Base-by-base conservation (phyloP, 208 protist genomes). In the Novymonas esmeraldas region DNA sequence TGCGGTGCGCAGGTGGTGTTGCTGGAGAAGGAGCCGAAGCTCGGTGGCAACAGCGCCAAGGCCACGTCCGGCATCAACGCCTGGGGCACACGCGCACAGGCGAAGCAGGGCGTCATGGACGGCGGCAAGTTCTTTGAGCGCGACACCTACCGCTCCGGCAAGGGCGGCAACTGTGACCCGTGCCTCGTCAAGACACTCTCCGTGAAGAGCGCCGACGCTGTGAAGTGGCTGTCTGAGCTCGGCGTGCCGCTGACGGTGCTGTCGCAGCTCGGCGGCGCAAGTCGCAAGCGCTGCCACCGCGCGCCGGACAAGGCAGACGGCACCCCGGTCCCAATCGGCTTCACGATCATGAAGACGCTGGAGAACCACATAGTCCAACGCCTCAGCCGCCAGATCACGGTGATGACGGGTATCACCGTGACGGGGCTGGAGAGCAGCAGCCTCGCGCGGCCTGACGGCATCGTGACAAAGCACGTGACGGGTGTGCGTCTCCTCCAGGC, bases 31-130 rank as follows among this genome's bases (percentile, higher is more conserved):
- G 86, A 93, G 62, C 4, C 44, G 29, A 82, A 73, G 58, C 48
- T 97, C 13, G 97, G 97, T 29, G 97, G 97, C 59, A 99, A 99
- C 81, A 98, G 93, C 39, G 95, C 92, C 52, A 99, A 99, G 84
- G 97, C 97, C 10, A 97, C 92, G 9, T 98, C 94, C 24, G 97
- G 97, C 72, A 99, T 99, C 64, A 99, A 99, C 73, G 96, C 74
- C 20, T 92, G 88, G 77, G 78, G 79, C 29, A 97, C 97, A 7
- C 77, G 78, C 42, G 84, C 91, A 22, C 96, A 99, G 84, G 81
- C 78, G 28, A 63, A 84, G 73, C 48, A 75, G 38, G 79, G 79
- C 46, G 54, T 95, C 61, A 73, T 80, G 48, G 89, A 95, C 67
- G 75, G 58, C 52, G 78, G 79, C 51, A 85, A 83, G 65, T 90